These are phyloP conservation scores for Aspergillus uvarum DNA, from an alignment of 2,329 filamentous ascomycete genomes.

Conservation along the genomic window DNA sequence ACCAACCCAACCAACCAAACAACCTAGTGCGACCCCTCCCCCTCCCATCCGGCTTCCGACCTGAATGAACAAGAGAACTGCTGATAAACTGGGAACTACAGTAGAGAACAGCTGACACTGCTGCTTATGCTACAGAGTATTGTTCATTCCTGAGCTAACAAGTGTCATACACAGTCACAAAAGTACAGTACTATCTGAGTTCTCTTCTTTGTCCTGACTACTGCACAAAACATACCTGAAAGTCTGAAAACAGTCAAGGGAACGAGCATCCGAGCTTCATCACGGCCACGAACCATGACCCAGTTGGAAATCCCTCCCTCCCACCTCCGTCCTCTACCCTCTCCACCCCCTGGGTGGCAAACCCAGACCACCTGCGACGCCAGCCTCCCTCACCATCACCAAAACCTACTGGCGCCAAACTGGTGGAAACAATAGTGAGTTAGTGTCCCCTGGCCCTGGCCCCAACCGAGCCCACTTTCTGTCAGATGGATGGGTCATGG, in stretches of 20 bases:
- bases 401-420: slow-evolving; percentile 17
- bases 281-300: neutral
- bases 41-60: neutral
- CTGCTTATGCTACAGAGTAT: too few relatives aligned
- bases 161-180: too few relatives aligned
- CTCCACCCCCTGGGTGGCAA: slow-evolving; percentile 7
- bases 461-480: slow-evolving; percentile 15
- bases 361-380: slow-evolving; percentile 14
- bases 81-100: too few relatives aligned
- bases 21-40: neutral
- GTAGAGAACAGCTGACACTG: neutral
- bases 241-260: neutral
- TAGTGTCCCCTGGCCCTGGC: slow-evolving; percentile 3
- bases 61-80: neutral
- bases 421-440: slow-evolving; percentile 21
- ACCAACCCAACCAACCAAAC: neutral
- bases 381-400: slow-evolving; percentile 18
- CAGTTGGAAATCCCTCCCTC: neutral
- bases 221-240: too few relatives aligned
- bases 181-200: neutral
- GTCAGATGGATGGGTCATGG: slow-evolving; percentile 12
- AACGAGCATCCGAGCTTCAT: neutral
- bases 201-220: neutral
- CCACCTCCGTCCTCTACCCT: neutral
- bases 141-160: too few relatives aligned